Percentiles rank a stretch among this genome's conserved stretches.
Evolutionary conservation across 305 asterid genomes (phyloP).

Genomic region (Fraxinus albicans): DNA sequence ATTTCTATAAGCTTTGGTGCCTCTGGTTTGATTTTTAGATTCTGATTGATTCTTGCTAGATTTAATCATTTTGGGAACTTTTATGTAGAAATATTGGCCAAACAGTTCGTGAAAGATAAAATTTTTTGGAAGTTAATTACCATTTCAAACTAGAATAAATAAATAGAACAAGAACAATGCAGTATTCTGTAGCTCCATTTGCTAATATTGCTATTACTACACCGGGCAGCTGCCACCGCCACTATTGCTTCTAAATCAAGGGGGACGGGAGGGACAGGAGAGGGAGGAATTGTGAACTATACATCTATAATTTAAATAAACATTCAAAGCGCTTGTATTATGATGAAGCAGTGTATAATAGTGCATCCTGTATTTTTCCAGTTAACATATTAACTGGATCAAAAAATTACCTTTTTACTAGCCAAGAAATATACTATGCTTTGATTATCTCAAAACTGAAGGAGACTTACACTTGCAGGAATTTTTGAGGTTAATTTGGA

Average conservation of each 20-base stretch:
- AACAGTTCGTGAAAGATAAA: not conserved
- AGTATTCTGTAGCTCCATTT: not conserved
- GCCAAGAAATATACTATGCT: not conserved
- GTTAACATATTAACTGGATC: not conserved
- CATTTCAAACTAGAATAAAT: not conserved
- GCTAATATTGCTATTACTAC: not conserved
- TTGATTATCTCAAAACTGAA: constrained; percentile 10
- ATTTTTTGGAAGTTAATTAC: not conserved
- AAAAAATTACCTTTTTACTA: not conserved
- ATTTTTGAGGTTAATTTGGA: constrained; percentile 76
- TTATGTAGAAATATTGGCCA: not conserved
- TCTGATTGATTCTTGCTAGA: not conserved
- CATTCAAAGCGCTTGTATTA: not conserved
- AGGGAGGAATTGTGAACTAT: not conserved
- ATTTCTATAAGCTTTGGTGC: not conserved
- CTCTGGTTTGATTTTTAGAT: not conserved
- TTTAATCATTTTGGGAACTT: not conserved
- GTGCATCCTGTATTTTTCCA: not conserved
- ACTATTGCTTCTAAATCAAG: not conserved
- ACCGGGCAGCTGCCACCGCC: not conserved
- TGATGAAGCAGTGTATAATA: not conserved
- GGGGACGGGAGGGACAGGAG: not conserved
- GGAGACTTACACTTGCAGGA: constrained; percentile 45
- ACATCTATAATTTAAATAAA: not conserved
- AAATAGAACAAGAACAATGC: not conserved